A percentile compares a stretch with the other conserved stretches of the same genome.
These are phyloP conservation scores for Endothia cerciana DNA, from an alignment of 2,329 filamentous ascomycete species.

Conservation along the genomic window DNA sequence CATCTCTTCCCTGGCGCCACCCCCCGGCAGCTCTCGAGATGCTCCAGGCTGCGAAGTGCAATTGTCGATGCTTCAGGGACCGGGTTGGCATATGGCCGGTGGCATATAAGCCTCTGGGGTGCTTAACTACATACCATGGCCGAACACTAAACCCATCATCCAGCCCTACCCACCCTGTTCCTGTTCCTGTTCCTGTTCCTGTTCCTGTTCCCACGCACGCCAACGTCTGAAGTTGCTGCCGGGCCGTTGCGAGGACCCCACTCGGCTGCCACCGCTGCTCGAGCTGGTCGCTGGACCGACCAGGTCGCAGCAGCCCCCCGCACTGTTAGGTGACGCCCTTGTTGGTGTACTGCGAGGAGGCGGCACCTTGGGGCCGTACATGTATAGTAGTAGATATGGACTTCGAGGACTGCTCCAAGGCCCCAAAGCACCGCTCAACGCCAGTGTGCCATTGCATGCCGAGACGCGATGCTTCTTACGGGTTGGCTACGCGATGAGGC, in stretches of 20 bases:
- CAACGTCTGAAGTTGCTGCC: slow-evolving; percentile 12
- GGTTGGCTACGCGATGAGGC: background rate
- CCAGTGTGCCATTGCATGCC: background rate
- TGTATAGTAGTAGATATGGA: background rate
- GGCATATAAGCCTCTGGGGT: background rate
- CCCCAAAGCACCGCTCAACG: background rate
- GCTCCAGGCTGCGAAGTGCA: no score
- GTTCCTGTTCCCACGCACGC: background rate
- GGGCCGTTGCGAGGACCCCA: slow-evolving; percentile 16
- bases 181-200: background rate
- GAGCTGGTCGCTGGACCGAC: background rate
- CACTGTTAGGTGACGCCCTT: background rate
- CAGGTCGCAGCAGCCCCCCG: background rate
- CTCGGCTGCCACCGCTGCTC: background rate
- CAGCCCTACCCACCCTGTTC: slow-evolving; percentile 1
- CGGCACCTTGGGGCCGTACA: background rate
- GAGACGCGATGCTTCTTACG: background rate
- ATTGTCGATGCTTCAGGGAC: no score
- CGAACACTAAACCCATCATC: background rate
- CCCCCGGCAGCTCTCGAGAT: no score
- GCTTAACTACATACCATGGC: no score
- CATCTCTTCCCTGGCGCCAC: no score
- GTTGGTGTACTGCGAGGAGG: background rate
- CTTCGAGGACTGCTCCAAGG: background rate
- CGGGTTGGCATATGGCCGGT: no score